A percentile compares a stretch with the other conserved stretches of the same genome.
Conservation (phyloP, 208 protist species). For the Acanthamoeba lenticulata region DNA sequence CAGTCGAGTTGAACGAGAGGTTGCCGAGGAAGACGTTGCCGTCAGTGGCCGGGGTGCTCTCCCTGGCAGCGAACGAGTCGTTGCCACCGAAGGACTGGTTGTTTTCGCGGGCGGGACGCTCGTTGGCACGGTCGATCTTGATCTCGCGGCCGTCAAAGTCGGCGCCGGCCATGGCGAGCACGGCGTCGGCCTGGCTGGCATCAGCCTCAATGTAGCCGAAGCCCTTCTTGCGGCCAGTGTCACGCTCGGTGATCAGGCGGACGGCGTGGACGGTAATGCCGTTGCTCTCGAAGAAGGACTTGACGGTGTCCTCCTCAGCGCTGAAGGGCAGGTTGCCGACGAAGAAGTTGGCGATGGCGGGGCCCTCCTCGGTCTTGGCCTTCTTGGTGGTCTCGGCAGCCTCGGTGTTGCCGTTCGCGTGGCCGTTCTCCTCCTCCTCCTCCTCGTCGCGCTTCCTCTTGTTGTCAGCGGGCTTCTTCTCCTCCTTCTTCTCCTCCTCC, state of each 20-base stretch:
- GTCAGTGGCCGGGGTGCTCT: background rate
- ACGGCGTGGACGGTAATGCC: background rate
- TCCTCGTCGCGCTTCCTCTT: slow-evolving; percentile 28
- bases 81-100: background rate
- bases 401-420: background rate
- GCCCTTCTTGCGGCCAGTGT: background rate
- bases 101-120: background rate
- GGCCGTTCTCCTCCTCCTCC: background rate
- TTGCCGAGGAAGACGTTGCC: slow-evolving; percentile 57
- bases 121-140: slow-evolving; percentile 38
- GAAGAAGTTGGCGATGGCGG: background rate
- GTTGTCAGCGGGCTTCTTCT: background rate
- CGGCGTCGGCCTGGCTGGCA: background rate
- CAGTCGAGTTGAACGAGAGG: slow-evolving; percentile 26
- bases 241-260: slow-evolving; percentile 36
- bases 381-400: background rate
- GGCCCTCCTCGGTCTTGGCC: slow-evolving; percentile 15
- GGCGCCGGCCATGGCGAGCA: background rate
- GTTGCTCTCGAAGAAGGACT: background rate
- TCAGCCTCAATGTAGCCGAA: background rate
- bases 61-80: too few species aligned
- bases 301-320: background rate
- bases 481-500: background rate
- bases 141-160: slow-evolving; percentile 16
- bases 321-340: slow-evolving; percentile 29